Conservation (phyloP, 2,329 filamentous ascomycete genomes). For the Botryotinia globosa region DNA sequence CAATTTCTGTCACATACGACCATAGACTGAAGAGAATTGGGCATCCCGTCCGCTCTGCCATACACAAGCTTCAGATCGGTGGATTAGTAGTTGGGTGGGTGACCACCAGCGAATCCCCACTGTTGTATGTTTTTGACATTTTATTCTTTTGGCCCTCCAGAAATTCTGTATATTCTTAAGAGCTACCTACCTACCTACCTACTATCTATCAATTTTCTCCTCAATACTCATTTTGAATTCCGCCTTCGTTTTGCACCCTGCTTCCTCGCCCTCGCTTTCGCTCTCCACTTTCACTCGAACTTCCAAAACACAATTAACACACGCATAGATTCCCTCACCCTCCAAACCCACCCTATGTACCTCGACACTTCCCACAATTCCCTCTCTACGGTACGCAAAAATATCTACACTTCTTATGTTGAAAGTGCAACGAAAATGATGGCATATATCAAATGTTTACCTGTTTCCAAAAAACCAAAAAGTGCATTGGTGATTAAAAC, state of each 20-base stretch:
- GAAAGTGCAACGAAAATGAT: slow-evolving; percentile 77
- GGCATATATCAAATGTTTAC: slow-evolving; percentile 60
- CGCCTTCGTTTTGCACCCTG: neutral
- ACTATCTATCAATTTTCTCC: neutral
- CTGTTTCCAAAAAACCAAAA: slow-evolving; percentile 53
- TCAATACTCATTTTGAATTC: neutral
- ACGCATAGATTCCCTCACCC: slow-evolving; percentile 65
- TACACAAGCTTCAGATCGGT: slow-evolving; percentile 6
- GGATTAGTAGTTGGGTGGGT: slow-evolving; percentile 20
- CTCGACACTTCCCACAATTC: slow-evolving; percentile 79
- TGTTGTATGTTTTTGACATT: neutral
- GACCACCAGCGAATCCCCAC: slow-evolving; percentile 19
- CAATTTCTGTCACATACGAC: neutral
- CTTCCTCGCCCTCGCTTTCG: too few relatives aligned
- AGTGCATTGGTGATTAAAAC: slow-evolving; percentile 52
- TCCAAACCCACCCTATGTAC: slow-evolving; percentile 81
- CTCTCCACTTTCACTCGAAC: neutral
- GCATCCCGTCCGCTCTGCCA: neutral
- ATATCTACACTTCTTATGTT: slow-evolving; percentile 69
- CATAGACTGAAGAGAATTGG: slow-evolving; percentile 20
- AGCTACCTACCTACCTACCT: too few relatives aligned
- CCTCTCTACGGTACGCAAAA: slow-evolving; percentile 63
- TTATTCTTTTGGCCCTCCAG: neutral
- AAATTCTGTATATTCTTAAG: neutral
- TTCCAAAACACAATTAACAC: slow-evolving; percentile 1